Base-by-base conservation (phyloP, 306 rosid genomes). In the Gillenia trifoliata region DNA sequence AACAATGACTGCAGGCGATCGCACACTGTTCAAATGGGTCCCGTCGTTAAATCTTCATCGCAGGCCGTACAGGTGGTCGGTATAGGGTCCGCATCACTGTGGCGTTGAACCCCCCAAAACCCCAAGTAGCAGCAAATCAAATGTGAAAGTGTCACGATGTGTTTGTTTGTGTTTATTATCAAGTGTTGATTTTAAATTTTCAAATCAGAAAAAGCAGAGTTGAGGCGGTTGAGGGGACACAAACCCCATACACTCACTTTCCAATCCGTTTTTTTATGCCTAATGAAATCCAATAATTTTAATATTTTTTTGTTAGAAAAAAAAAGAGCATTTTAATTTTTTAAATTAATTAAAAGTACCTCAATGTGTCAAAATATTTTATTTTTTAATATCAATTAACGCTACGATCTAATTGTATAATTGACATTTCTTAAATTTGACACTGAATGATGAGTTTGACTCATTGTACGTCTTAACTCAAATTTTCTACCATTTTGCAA, bases 221-320 rank as follows among this genome's bases (percentile, higher is more conserved):
- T 70, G 47, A 54, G 77, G 77, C 29, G 45, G 63, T 64, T 55
- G 77, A 43, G 74, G 82, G 74, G 13, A 72, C 82, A 17, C 62
- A 43, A 15, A 17, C 10, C 28, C 43, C 36, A 17, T 64, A 8
- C 50, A 26, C 19, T 64, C 78, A 26, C 72, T 65, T 50, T 75
- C 78, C 36, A 34, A 31, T 11, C 50, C 41, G 15, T 11, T 75
- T 50, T 52, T 3, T 60, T 8, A 31, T 11, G 70, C 19, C 22
- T 20, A 20, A 23, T 77, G 19, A 45, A 45, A 45, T 45, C 50
- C 50, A 16, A 45, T 38, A 13, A 3, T 13, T 36, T 36, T 36
- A 36, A 36, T n/a, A 36, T 36, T 7, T 36, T 1, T 36, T 36
- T 36, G 40, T 36, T 36, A 36, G 2, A 36, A 36, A 36, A n/a